Base-by-base conservation (phyloP, 2,329 filamentous ascomycete genomes). In the Orbilia javanica region DNA sequence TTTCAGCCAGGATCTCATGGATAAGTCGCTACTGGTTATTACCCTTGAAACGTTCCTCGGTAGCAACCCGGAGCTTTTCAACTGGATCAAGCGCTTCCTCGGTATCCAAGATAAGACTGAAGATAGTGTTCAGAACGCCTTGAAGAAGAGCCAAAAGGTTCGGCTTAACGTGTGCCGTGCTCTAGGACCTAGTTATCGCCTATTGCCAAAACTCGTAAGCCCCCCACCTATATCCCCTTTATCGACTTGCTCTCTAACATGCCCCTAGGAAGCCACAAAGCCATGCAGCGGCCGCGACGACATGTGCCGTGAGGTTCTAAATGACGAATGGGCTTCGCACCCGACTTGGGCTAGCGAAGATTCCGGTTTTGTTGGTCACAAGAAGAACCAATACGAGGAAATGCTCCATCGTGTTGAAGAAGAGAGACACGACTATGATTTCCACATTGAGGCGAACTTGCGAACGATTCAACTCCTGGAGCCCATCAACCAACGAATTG, bases 341-440 rank as follows among this genome's bases (percentile, higher is more conserved):
- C 96, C 96, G 2, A 99, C 96, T 0, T 99, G 96, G 96, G 96
- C 95, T 0, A 98, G 95, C 0, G 96, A 99, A 84, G 96, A 99
- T 83, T 97, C 93, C 52, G 96, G 96, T 0, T 99, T 99, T 82
- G 95, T 99, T 76, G 96, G 96, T 11, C 96, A 99, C 85, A 90
- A 95, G 79, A 99, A 99, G 88, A 99, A 99, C 82, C 90, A 92
- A 68, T 97, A 92, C 80, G 96, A 99, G 84, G 96, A 99, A 84
- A 92, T 92, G 34, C 89, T 99, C 7, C 96, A 99, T 83, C 89
- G 96, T 20, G 97, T 99, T 78, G 96, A 99, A 84, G 96, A 99
- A 84, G 96, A 99, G 84, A 92, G 96, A 3, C 96, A 99, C 83
- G 96, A 99, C 83, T 99, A 99, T 82, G 96, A 99, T 84, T 97